phyloP scores from a whole-genome alignment of 106 monocot genomes.

The Allium cepa region DNA sequence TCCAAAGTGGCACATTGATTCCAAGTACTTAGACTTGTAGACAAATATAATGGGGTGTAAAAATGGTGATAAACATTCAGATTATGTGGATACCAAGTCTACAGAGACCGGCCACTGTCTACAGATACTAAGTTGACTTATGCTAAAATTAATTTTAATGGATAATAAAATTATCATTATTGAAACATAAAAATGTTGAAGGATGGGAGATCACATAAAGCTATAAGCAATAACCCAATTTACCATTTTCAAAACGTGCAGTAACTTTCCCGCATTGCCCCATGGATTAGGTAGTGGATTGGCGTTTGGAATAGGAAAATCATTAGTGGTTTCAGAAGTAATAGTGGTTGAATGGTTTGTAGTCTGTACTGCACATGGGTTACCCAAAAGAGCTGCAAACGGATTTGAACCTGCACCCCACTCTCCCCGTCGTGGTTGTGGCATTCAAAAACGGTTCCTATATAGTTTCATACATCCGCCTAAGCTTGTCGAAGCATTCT shows the following conservation, averaged over 20 bases:
- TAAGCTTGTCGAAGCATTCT: conserved; percentile 96
- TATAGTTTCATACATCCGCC: conserved; percentile 96
- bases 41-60: too few relatives aligned
- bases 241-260: neutral
- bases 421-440: conserved; percentile 75
- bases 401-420: conserved; percentile 60
- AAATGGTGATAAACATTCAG: too few relatives aligned
- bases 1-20: too few relatives aligned
- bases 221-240: too few relatives aligned
- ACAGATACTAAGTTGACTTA: too few relatives aligned
- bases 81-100: too few relatives aligned
- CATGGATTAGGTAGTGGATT: conserved; percentile 97
- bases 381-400: conserved; percentile 69
- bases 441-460: conserved; percentile 98
- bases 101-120: too few relatives aligned
- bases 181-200: too few relatives aligned
- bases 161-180: too few relatives aligned
- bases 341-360: conserved; percentile 31
- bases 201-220: too few relatives aligned
- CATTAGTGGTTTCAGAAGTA: conserved; percentile 34
- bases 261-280: conserved; percentile 39
- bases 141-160: too few relatives aligned
- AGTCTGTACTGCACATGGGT: conserved; percentile 25
- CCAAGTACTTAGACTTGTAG: too few relatives aligned
- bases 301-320: conserved; percentile 70